These are phyloP conservation scores for Colletotrichum higginsianum DNA, from an alignment of 2,329 filamentous ascomycete genomes.

Conservation along the genomic window DNA sequence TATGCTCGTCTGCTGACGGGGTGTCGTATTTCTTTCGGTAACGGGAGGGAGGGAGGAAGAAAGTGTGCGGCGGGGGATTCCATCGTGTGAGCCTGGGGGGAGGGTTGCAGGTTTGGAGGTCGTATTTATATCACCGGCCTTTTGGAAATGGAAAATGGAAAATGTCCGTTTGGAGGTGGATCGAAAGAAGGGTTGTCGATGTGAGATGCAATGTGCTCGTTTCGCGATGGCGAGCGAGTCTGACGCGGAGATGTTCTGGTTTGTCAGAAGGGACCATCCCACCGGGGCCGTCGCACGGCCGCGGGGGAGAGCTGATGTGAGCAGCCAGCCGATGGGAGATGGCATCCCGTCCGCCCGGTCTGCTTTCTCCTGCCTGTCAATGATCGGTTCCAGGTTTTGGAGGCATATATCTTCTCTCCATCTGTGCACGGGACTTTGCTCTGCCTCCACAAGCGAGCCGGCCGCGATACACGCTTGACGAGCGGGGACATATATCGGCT, in stretches of 20 bases:
- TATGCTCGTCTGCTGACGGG: not conserved
- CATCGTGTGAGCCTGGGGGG: not conserved
- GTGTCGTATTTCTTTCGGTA: too few species aligned
- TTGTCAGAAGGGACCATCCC: not conserved
- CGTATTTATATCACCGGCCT: not conserved
- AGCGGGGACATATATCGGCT: too few species aligned
- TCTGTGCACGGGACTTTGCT: too few species aligned
- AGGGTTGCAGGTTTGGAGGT: not conserved
- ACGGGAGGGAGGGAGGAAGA: too few species aligned
- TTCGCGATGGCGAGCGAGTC: not conserved
- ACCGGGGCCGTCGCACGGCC: constrained; percentile 3
- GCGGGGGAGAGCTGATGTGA: not conserved
- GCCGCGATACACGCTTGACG: too few species aligned
- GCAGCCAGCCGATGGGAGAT: not conserved
- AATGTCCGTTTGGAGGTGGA: not conserved
- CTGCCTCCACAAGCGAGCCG: too few species aligned
- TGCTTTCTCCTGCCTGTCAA: not conserved
- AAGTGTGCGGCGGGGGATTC: not conserved
- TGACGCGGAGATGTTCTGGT: not conserved
- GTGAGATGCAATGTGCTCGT: not conserved
- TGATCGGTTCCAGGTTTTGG: not conserved
- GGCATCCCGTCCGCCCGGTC: not conserved
- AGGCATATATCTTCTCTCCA: not conserved
- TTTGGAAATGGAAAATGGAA: not conserved
- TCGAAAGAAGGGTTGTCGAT: not conserved